These are phyloP conservation scores for Heritiera fomes DNA, from an alignment of 345 rosid genomes.

Conservation along the genomic window DNA sequence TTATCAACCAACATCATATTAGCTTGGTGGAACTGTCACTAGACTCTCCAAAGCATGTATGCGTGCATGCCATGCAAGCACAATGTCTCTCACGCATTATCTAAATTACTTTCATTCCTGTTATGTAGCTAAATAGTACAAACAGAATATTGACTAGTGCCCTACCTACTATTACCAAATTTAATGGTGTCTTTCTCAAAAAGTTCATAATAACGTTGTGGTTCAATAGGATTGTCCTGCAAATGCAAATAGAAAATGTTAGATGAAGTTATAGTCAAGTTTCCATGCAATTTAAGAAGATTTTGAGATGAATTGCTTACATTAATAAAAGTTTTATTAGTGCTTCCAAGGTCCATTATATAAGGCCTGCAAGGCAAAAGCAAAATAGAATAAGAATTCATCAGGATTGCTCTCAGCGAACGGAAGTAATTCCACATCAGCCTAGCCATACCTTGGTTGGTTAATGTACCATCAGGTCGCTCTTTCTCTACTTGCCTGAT, in stretches of 20 bases:
- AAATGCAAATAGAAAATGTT: conserved; percentile 27
- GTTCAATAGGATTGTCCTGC: conserved; percentile 85
- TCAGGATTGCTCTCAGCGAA: neutral
- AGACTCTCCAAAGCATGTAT: neutral
- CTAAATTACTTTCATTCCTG: conserved; percentile 6
- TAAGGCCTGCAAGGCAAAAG: conserved; percentile 64
- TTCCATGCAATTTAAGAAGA: conserved; percentile 13
- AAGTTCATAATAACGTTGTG: conserved; percentile 90
- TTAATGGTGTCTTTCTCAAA: conserved; percentile 91
- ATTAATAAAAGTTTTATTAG: conserved; percentile 86
- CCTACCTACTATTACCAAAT: conserved; percentile 96
- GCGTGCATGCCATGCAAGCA: neutral
- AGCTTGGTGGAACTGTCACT: neutral
- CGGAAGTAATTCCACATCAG: conserved; percentile 4
- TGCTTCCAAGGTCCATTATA: conserved; percentile 97
- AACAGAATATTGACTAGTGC: conserved; percentile 5
- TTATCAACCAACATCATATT: conserved; percentile 5
- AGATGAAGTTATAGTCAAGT: conserved; percentile 16
- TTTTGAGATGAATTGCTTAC: conserved; percentile 46
- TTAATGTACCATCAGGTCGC: conserved; percentile 66
- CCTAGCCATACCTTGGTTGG: conserved; percentile 58
- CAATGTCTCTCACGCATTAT: neutral
- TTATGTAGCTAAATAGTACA: conserved; percentile 2
- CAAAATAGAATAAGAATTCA: conserved; percentile 16
- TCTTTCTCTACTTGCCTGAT: conserved; percentile 77